phyloP scores from a whole-genome alignment of 139 green algal genomes.

The Tetraselmis striata region DNA sequence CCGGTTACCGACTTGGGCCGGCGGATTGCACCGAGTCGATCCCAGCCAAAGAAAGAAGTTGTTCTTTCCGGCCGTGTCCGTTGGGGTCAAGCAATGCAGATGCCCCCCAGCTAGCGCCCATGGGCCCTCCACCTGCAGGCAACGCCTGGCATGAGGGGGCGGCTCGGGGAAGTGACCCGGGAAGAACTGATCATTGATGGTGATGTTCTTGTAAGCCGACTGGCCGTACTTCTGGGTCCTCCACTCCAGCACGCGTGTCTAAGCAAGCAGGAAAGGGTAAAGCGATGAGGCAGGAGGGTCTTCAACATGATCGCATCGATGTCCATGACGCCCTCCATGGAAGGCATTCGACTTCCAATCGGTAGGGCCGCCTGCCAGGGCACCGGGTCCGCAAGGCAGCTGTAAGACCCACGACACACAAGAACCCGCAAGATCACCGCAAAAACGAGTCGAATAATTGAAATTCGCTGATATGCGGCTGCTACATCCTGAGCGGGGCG shows the following conservation, averaged over 20 bases:
- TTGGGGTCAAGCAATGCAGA: slow-evolving; percentile 80
- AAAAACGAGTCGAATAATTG: too few relatives aligned
- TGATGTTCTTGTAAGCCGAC: slow-evolving; percentile 95
- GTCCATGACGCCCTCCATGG: slow-evolving; percentile 66
- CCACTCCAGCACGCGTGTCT: slow-evolving; percentile 90
- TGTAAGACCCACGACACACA: too few relatives aligned
- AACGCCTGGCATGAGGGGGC: too few relatives aligned
- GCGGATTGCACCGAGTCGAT: slow-evolving; percentile 80
- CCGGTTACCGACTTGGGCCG: slow-evolving; percentile 94
- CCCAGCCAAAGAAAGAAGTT: slow-evolving; percentile 99
- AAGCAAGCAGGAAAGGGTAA: slow-evolving; percentile 96
- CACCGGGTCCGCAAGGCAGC: too few relatives aligned
- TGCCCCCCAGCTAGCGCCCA: slow-evolving; percentile 93
- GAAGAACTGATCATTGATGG: slow-evolving; percentile 99
- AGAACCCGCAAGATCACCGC: too few relatives aligned
- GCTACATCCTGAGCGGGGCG: too few relatives aligned
- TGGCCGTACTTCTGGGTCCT: slow-evolving; percentile 84
- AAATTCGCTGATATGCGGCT: too few relatives aligned
- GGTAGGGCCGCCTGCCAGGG: background rate
- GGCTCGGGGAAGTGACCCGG: slow-evolving; percentile 94
- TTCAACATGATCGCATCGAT: slow-evolving; percentile 95
- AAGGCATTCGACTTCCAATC: slow-evolving; percentile 32
- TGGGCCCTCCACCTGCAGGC: slow-evolving; percentile 95
- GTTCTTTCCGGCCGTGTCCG: slow-evolving; percentile 52
- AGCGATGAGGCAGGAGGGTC: slow-evolving; percentile 92